Percentiles rank a stretch among this genome's conserved stretches.
Conservation (phyloP, 2,329 filamentous ascomycete genomes). For the Colletotrichum chrysophilum region DNA sequence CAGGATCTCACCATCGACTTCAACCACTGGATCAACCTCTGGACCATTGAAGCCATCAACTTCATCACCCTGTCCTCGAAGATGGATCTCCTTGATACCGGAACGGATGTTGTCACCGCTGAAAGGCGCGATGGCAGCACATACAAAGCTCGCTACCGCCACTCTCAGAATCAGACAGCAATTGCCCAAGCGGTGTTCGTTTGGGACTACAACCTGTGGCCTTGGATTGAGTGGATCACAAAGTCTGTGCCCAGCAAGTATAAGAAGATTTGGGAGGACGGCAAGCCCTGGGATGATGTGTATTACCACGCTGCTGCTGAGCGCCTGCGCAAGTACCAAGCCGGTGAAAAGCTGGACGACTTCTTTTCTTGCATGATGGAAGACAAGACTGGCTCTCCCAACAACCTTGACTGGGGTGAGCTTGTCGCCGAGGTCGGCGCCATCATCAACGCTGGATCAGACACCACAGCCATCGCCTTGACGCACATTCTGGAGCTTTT, state of each 20-base stretch:
- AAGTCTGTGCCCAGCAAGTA: constrained; percentile 45
- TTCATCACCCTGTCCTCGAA: constrained; percentile 58
- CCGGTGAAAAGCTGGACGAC: constrained; percentile 58
- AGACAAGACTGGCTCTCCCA: constrained; percentile 36
- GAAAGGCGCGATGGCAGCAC: constrained; percentile 49
- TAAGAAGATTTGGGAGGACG: constrained; percentile 37
- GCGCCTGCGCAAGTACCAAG: constrained; percentile 41
- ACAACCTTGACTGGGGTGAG: constrained; percentile 60
- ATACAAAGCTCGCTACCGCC: constrained; percentile 50
- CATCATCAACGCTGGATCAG: constrained; percentile 57
- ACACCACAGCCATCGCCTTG: constrained; percentile 54
- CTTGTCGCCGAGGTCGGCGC: constrained; percentile 60
- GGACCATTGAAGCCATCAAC: constrained; percentile 60
- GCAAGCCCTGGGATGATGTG: constrained; percentile 50
- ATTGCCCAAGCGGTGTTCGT: constrained; percentile 22
- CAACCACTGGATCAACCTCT: constrained; percentile 58
- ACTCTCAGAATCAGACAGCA: constrained; percentile 55
- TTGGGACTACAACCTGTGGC: not conserved
- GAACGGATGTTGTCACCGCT: constrained; percentile 47
- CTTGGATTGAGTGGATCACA: not conserved
- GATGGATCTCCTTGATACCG: constrained; percentile 55
- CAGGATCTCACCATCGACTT: constrained; percentile 54
- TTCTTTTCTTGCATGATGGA: not conserved
- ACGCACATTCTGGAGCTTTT: constrained; percentile 58
- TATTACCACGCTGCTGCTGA: constrained; percentile 27